Evolutionary conservation across 2,329 filamentous ascomycete genomes (phyloP).

Genomic region (Fusarium tricinctum): DNA sequence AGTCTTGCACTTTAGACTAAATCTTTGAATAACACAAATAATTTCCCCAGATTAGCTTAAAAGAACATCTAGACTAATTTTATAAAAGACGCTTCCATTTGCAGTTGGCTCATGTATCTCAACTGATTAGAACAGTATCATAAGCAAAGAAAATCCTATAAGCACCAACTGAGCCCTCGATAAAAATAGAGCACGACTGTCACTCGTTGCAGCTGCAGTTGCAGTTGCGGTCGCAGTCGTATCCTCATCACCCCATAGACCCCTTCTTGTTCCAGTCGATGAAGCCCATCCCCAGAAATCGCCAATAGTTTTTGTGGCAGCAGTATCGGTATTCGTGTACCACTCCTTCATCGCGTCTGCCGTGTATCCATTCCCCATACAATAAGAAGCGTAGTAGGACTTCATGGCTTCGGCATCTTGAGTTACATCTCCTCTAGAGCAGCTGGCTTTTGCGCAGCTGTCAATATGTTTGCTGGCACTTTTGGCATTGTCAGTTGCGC

Average conservation of each 20-base stretch:
- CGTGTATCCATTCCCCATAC: slow-evolving; percentile 6
- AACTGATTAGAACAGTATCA: background rate
- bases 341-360: background rate
- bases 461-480: slow-evolving; percentile 3
- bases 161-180: background rate
- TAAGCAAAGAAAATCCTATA: background rate
- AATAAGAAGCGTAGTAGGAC: slow-evolving; percentile 14
- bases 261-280: background rate
- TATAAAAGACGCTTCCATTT: too few species aligned
- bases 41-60: too few species aligned
- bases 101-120: too few species aligned
- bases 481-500: background rate
- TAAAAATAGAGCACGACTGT: background rate
- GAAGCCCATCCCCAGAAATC: slow-evolving; percentile 12
- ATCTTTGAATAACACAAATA: too few species aligned
- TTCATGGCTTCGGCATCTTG: slow-evolving; percentile 9
- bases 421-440: background rate
- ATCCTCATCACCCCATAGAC: background rate
- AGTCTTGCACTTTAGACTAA: too few species aligned
- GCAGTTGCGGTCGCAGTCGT: too few species aligned
- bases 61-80: too few species aligned
- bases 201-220: too few species aligned
- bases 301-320: background rate
- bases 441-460: slow-evolving; percentile 7
- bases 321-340: slow-evolving; percentile 3